phyloP scores from a whole-genome alignment of 495 filamentous ascomycete genomes.

The Hypoxylon crocopeplum region DNA sequence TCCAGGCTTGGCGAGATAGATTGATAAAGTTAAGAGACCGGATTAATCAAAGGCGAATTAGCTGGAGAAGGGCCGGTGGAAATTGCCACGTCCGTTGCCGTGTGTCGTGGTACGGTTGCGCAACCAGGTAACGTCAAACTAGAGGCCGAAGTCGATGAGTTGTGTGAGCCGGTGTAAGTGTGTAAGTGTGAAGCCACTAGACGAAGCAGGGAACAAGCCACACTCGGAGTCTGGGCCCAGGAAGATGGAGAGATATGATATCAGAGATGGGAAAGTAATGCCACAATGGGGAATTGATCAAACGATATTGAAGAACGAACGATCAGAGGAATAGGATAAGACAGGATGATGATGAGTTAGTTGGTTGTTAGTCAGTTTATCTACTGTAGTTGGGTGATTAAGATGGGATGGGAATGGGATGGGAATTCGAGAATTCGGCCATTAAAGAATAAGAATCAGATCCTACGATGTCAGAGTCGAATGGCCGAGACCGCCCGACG shows the following conservation, averaged over 20 bases:
- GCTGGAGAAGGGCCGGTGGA: background rate
- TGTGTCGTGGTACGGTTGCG: conserved; percentile 26
- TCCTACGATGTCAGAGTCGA: conserved; percentile 15
- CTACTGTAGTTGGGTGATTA: conserved; percentile 9
- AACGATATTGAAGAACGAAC: conserved; percentile 34
- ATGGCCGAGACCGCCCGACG: conserved; percentile 47
- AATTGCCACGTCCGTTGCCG: conserved; percentile 36
- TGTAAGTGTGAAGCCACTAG: conserved; percentile 33
- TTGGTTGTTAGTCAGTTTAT: conserved; percentile 27
- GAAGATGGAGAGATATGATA: conserved; percentile 36
- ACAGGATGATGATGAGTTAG: conserved; percentile 5
- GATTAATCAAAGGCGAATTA: background rate
- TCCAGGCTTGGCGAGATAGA: conserved; percentile 31
- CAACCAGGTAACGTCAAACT: conserved; percentile 19
- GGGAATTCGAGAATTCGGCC: conserved; percentile 39
- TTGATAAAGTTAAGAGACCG: conserved; percentile 3
- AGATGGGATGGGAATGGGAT: conserved; percentile 20
- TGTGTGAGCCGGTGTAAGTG: background rate
- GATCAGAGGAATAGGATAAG: background rate
- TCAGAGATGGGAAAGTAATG: conserved; percentile 30
- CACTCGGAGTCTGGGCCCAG: conserved; percentile 8
- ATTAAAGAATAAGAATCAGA: conserved; percentile 41
- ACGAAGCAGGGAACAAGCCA: conserved; percentile 27
- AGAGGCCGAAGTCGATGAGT: background rate
- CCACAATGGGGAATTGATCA: conserved; percentile 35